Base-by-base conservation (phyloP, 805 yeast genomes). In the Zygoascus tannicola region DNA sequence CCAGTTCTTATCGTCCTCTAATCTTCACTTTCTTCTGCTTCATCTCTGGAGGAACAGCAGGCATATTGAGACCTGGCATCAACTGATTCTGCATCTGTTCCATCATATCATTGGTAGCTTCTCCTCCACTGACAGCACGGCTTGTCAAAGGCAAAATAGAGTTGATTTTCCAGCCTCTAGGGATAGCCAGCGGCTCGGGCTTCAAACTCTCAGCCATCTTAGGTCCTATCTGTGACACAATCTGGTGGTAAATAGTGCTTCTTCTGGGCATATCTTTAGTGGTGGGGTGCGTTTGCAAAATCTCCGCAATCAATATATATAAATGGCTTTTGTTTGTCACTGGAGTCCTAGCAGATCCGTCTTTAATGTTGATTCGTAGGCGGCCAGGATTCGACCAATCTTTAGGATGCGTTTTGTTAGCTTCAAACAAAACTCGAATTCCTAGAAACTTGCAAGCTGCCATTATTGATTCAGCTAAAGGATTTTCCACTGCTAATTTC, bases 351-450 rank as follows among this genome's bases (percentile, higher is more conserved):
- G 62, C 54, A 1, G 76, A 78, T 8, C 71, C 63, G 39, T 73
- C 72, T 55, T 78, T 81, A 34, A 85, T 52, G 37, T 78, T 67
- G 19, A 87, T 81, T 52, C 95, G 76, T 30, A 92, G 88, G 56
- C 97, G 74, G n/a, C 98, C 98, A 3, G 97, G 94, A 58, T 90
- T 90, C 52, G 97, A 94, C 74, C 81, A 92, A 64, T 90, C 97
- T 62, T 88, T 95, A 10, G 97, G 97, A 64, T 90, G 98, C 1
- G 82, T 64, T 66, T 87, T 92, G 47, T 82, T 85, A 48, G 90
- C 74, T 71, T 41, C 72, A 35, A 61, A 52, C 19, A 64, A 62
- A 4, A 58, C 49, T 30, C 58, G 59, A 38, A 57, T 42, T 26
- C 69, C 66, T 21, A 65, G 44, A 14, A 55, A 35, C 71, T 72